A percentile compares a stretch with the other conserved stretches of the same genome.
Evolutionary conservation across 2,329 filamentous ascomycete genomes (phyloP).

Genomic region (Monilinia polystroma): DNA sequence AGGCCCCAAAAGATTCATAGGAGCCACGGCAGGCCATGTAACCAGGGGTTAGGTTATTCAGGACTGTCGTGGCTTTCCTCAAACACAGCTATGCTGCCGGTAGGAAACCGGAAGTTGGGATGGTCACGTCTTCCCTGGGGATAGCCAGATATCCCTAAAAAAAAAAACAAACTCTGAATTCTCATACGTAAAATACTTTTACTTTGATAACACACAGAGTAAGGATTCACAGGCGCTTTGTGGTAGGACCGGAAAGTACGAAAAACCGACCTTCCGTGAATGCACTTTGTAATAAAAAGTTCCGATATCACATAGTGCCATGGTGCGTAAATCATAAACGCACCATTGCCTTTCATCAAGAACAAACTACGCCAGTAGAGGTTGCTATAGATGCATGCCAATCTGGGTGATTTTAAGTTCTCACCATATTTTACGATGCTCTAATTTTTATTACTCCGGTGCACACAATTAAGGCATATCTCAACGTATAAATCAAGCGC

Average conservation of each 20-base stretch:
- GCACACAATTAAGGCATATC: no score
- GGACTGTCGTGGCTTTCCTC: neutral
- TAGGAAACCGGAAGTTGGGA: constrained; percentile 44
- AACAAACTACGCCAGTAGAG: neutral
- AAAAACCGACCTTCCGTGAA: neutral
- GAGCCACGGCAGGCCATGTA: neutral
- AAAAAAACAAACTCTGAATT: constrained; percentile 19
- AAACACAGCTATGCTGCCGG: neutral
- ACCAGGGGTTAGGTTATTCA: neutral
- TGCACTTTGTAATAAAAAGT: neutral
- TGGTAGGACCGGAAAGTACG: neutral
- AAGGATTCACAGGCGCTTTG: constrained; percentile 4
- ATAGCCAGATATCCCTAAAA: constrained; percentile 27
- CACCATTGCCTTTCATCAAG: neutral
- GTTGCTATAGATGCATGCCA: neutral
- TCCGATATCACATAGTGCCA: neutral
- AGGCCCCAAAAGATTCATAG: constrained; percentile 48
- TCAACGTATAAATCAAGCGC: neutral
- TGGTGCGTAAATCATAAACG: neutral
- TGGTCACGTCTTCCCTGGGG: constrained; percentile 50
- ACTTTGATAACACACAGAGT: neutral
- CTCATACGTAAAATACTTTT: no score
- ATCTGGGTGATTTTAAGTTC: neutral
- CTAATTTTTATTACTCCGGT: neutral
- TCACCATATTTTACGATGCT: neutral